Percentiles rank a stretch among this genome's conserved stretches.
These are phyloP conservation scores for Neurospora discreta DNA, from an alignment of 495 filamentous ascomycete genomes.

Conservation along the genomic window DNA sequence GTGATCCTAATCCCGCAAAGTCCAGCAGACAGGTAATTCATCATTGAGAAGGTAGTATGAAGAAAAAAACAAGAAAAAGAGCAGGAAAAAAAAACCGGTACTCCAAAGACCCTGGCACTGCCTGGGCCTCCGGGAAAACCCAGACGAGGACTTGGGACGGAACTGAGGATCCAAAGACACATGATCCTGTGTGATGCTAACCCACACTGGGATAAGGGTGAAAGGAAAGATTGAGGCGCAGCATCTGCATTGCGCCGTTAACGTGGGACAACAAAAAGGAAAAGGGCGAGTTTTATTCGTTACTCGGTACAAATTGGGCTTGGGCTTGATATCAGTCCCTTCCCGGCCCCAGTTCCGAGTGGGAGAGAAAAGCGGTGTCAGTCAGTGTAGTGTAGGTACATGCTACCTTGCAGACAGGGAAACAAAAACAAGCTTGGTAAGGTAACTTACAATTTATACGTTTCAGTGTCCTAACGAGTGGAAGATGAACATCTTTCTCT, in stretches of 20 bases:
- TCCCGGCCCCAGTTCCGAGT: not conserved
- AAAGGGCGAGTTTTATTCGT: not conserved
- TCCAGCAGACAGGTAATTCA: not conserved
- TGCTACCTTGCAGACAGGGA: not conserved
- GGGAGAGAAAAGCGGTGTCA: not conserved
- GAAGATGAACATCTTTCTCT: not conserved
- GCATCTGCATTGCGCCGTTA: not conserved
- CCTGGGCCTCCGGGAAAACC: not conserved
- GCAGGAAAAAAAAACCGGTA: not conserved
- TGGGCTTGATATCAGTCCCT: not conserved
- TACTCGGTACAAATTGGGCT: not conserved
- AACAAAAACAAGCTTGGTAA: not conserved
- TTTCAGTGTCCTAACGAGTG: not conserved
- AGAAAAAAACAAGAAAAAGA: not conserved
- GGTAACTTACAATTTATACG: not conserved
- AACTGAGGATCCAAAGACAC: not conserved
- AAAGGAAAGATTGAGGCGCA: not conserved
- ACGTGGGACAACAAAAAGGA: not conserved
- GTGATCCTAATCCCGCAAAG: not conserved
- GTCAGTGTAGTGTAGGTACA: not conserved
- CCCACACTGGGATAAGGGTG: not conserved
- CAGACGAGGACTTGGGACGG: not conserved
- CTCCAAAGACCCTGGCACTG: not conserved
- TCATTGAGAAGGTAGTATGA: not conserved
- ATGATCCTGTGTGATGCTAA: not conserved